phyloP scores from a whole-genome alignment of 768 basidiomycete genomes.

The Pisolithus marmoratus region DNA sequence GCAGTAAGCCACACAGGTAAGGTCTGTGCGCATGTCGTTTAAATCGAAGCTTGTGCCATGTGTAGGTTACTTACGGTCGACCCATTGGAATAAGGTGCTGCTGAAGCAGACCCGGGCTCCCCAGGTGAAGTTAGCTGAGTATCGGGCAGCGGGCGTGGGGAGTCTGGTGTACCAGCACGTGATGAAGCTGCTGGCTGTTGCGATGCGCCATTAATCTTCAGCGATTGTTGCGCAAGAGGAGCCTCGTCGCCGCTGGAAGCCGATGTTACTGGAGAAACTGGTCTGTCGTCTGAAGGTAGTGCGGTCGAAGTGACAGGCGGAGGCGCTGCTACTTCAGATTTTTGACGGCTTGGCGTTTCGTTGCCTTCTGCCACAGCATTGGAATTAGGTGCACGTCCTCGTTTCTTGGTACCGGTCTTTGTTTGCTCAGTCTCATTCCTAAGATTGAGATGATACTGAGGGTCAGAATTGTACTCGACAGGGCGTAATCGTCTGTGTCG shows the following conservation, averaged over 20 bases:
- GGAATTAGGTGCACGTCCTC: constrained; percentile 24
- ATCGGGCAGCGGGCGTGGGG: constrained; percentile 13
- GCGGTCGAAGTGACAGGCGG: constrained; percentile 24
- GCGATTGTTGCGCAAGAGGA: constrained; percentile 60
- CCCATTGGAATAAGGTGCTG: constrained; percentile 10
- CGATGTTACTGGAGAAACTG: constrained; percentile 65
- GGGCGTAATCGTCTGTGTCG: constrained; percentile 77
- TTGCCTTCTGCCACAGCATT: constrained; percentile 31
- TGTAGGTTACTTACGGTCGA: constrained; percentile 22
- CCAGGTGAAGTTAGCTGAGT: constrained; percentile 14
- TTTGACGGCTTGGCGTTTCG: constrained; percentile 46
- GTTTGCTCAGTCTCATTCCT: constrained; percentile 52
- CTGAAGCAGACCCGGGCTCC: constrained; percentile 7
- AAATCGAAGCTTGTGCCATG: constrained; percentile 26
- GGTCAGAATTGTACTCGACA: constrained; percentile 73
- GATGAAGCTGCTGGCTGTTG: constrained; percentile 14
- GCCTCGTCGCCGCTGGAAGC: constrained; percentile 70
- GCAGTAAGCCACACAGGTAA: constrained; percentile 67
- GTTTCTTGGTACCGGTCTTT: constrained; percentile 52
- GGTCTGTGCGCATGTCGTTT: constrained; percentile 27
- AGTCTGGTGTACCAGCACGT: constrained; percentile 19
- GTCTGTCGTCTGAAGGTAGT: constrained; percentile 41
- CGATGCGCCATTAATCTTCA: constrained; percentile 50
- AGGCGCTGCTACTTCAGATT: constrained; percentile 34
- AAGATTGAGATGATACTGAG: constrained; percentile 58